Base-by-base conservation (phyloP, 2,329 filamentous ascomycete genomes). In the Sclerotinia sclerotiorum region DNA sequence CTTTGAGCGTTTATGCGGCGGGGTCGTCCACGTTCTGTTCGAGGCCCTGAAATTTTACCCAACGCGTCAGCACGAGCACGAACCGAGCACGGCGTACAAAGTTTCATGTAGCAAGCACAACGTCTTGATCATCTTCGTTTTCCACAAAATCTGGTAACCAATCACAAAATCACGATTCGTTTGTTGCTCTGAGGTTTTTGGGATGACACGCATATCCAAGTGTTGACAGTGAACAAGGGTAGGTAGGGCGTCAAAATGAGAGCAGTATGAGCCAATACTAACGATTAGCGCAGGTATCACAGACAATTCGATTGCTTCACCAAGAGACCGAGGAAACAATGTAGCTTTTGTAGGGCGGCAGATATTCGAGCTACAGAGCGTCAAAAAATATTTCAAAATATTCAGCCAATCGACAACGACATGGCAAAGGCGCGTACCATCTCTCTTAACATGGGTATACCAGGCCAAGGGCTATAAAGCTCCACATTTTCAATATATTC, bases 401-500 rank as follows among this genome's bases (percentile, higher is more conserved):
- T 27, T 27, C 15, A 24, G 15, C 35, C 58, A 62, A 39, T 51
- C 44, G 10, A 13, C 29, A 39, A 42, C 10, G 15, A 49, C 8
- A 39, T 32, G 39, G 3, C 21, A 51, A 39, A 19, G 21, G 58
- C 58, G 58, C 58, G 29, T 62, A 51, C 7, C 29, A 51, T 13
- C 29, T 32, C 35, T 51, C 29, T 39, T 21, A 51, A 29, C 13
- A 49, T 51, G 58, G 13, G 39, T n/a, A 51, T 15, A 13, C 46
- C 15, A 39, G 29, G 13, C 2, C 44, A 51, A 62, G 58, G 58
- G 35, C 29, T 24, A 10, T 8, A 21, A 39, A 51, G 60, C 46
- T 67, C 65, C 65, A 63, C 39, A 63, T 42, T 63, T 39, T 35
- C n/a, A 67, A 62, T 67, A 63, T 67, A 67, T 46, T 48, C 27